A percentile compares a stretch with the other conserved stretches of the same genome.
Conservation (phyloP, 441 rosid genomes). For the Pelargonium australe region DNA sequence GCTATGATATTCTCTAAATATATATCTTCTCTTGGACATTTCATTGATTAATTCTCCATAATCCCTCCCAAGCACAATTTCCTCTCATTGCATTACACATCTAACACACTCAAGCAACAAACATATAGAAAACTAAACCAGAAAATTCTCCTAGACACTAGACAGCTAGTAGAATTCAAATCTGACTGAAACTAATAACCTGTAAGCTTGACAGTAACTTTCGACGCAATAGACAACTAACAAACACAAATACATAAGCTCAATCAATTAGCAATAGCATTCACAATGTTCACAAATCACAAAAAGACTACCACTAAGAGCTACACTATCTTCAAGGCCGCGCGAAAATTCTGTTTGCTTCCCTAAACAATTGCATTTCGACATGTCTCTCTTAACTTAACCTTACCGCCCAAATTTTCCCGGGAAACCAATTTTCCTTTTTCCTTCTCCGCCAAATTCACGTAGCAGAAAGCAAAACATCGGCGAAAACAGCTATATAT, state of each 20-base stretch:
- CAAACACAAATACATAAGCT: neutral
- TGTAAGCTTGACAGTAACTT: neutral
- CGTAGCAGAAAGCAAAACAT: neutral
- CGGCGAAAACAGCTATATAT: neutral
- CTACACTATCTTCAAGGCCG: neutral
- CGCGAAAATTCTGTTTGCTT: too few relatives aligned
- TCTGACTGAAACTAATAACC: neutral
- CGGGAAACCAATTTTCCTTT: neutral
- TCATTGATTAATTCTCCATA: neutral
- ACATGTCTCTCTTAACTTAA: neutral
- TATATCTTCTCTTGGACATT: neutral
- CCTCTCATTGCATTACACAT: neutral
- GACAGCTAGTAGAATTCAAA: neutral
- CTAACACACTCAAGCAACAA: neutral
- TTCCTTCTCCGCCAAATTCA: neutral
- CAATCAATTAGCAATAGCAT: neutral
- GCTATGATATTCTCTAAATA: neutral
- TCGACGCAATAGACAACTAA: neutral
- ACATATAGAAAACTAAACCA: neutral
- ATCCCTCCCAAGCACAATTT: neutral
- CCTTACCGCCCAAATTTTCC: neutral
- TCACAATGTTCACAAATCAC: neutral
- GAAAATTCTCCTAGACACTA: neutral
- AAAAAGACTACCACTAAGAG: neutral
- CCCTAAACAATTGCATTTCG: too few relatives aligned